phyloP scores from a whole-genome alignment of 768 basidiomycete species.

The Crassisporium funariophilum region DNA sequence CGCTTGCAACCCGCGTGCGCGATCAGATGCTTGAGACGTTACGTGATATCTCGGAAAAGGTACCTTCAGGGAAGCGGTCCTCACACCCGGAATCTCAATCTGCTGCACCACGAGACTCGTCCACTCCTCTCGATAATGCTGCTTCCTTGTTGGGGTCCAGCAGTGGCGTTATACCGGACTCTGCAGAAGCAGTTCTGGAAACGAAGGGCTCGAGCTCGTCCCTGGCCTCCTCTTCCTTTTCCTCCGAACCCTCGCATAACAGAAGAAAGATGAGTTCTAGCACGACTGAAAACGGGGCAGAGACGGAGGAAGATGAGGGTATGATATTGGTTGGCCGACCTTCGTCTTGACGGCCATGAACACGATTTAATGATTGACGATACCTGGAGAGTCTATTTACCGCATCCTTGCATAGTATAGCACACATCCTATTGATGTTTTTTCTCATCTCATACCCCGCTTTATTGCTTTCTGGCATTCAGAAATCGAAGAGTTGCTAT shows the following conservation, averaged over 20 bases:
- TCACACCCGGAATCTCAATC: constrained; percentile 2
- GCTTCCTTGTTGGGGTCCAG: constrained; percentile 10
- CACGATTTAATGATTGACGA: neutral
- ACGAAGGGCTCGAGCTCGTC: constrained; percentile 34
- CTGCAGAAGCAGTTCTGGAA: constrained; percentile 9
- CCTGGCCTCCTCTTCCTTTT: constrained; percentile 33
- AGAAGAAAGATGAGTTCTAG: constrained; percentile 48
- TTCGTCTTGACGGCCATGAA: constrained; percentile 5
- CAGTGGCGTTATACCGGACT: constrained; percentile 8
- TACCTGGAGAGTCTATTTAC: neutral
- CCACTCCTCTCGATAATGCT: constrained; percentile 11
- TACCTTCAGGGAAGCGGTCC: constrained; percentile 6
- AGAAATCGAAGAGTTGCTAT: too few species aligned
- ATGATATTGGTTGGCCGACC: constrained; percentile 79
- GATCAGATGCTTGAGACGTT: constrained; percentile 80
- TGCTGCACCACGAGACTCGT: constrained; percentile 1
- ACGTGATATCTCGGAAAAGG: constrained; percentile 64
- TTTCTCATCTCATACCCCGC: too few species aligned
- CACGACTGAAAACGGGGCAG: constrained; percentile 65
- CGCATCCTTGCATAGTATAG: neutral
- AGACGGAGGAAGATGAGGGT: constrained; percentile 85
- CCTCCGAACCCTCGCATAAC: too few species aligned
- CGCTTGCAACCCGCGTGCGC: constrained; percentile 67
- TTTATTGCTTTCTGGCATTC: too few species aligned
- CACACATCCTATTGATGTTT: too few species aligned